Base-by-base conservation (phyloP, 495 filamentous ascomycete genomes). In the Aspergillus panamensis region DNA sequence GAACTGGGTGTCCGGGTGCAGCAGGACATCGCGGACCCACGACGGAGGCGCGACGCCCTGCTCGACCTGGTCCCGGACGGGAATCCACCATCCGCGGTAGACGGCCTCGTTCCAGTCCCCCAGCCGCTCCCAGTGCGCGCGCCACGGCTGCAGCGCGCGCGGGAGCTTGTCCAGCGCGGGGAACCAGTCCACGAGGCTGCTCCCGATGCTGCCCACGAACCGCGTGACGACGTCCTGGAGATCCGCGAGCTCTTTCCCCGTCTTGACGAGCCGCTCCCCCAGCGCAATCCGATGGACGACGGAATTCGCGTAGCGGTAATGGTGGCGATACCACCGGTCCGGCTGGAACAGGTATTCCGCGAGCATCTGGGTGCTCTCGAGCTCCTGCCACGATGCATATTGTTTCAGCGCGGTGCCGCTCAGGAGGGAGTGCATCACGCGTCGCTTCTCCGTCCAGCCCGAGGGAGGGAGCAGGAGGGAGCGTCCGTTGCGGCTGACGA, bases 401-500 rank as follows among this genome's bases (percentile, higher is more conserved):
- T 67, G 60, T 43, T 64, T 65, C 20, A 74, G 48, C 0, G 66
- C 62, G 0, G 68, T 57, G 4, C 68, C 70, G 61, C 68, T 76
- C 17, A 78, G 63, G 10, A 79, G 62, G 3, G 65, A 64, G 57
- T 80, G 77, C 69, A 76, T 77, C 29, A 79, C 69, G 3, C 68
- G 67, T 20, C 73, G 64, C 10, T 65, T 62, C 53, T 71, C 70
- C 16, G 57, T 61, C 74, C 72, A 73, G 16, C 57, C 30, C 1
- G 49, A 49, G 5, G 66, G 57, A 10, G 67, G 67, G 25, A 61
- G 63, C 3, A 78, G 40, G 6, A 78, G 55, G 1, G 66, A 60
- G 0, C 73, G 68, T 8, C 60, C 55, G 17, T 64, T 16, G 0
- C 62, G 65, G 35, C 71, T 74, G 21, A 78, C 67, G 12, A 77